A percentile compares a stretch with the other conserved stretches of the same genome.
Evolutionary conservation across 2,329 filamentous ascomycete genomes (phyloP).

Genomic region (Daldinia sp.): DNA sequence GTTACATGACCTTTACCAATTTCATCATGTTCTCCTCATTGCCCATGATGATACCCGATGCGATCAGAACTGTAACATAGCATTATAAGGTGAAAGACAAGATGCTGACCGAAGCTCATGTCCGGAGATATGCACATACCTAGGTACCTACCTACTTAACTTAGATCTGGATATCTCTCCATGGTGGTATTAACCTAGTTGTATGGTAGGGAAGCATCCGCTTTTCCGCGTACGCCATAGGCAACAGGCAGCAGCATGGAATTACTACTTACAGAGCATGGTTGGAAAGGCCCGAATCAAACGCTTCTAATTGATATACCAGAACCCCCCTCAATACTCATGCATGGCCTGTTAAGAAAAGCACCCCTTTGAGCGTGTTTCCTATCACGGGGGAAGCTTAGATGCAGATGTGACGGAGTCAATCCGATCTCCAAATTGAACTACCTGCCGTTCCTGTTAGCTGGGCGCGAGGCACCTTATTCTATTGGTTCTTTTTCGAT

Average conservation of each 20-base stretch:
- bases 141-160: background rate
- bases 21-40: background rate
- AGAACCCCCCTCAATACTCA: background rate
- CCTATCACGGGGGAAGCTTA: constrained; percentile 32
- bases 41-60: constrained; percentile 7
- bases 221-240: background rate
- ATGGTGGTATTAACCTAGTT: background rate
- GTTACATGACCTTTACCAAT: constrained; percentile 22
- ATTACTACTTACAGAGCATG: constrained; percentile 17
- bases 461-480: constrained; percentile 28
- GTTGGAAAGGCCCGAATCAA: constrained; percentile 36
- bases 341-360: background rate
- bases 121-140: background rate
- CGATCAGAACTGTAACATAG: background rate
- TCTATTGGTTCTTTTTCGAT: constrained; percentile 25
- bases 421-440: constrained; percentile 21
- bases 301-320: constrained; percentile 1
- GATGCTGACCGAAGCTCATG: background rate
- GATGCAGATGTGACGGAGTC: constrained; percentile 15
- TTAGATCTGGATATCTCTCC: background rate
- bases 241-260: constrained; percentile 18
- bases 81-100: background rate
- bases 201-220: background rate
- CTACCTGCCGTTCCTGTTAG: constrained; percentile 35
- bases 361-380: constrained; percentile 2